Conservation (phyloP, 768 basidiomycete genomes). For the Boletus sp. region DNA sequence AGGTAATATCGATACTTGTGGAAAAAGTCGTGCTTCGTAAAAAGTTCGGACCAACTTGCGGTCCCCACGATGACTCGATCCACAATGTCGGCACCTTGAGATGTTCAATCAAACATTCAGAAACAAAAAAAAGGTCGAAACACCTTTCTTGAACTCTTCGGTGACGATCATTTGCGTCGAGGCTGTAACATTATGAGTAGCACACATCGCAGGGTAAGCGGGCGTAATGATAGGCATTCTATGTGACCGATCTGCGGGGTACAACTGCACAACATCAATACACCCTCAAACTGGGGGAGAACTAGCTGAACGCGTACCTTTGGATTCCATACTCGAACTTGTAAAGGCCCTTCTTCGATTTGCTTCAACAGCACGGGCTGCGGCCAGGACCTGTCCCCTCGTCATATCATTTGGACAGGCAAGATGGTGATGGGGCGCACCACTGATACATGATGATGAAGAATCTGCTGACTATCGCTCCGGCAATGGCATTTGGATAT, state of each 20-base stretch:
- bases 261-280: conserved; percentile 53
- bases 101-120: conserved; percentile 12
- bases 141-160: conserved; percentile 92
- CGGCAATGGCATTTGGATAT: conserved; percentile 92
- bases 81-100: conserved; percentile 86
- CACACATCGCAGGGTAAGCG: conserved; percentile 98
- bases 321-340: conserved; percentile 97
- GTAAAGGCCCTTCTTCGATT: conserved; percentile 92
- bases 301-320: conserved; percentile 48
- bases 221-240: conserved; percentile 99
- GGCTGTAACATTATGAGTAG: conserved; percentile 95
- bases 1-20: conserved; percentile 95
- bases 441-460: conserved; percentile 99
- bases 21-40: conserved; percentile 95
- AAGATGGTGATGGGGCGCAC: conserved; percentile 43
- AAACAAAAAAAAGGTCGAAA: background rate
- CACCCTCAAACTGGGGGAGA: too few relatives aligned
- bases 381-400: conserved; percentile 84
- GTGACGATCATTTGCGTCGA: conserved; percentile 97
- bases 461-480: conserved; percentile 95
- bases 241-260: conserved; percentile 90
- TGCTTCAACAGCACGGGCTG: conserved; percentile 96
- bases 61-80: conserved; percentile 85
- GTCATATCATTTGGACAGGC: conserved; percentile 5
- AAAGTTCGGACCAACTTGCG: conserved; percentile 91